phyloP scores from a whole-genome alignment of 2,329 filamentous ascomycete species.

The Xylariaceae sp. region DNA sequence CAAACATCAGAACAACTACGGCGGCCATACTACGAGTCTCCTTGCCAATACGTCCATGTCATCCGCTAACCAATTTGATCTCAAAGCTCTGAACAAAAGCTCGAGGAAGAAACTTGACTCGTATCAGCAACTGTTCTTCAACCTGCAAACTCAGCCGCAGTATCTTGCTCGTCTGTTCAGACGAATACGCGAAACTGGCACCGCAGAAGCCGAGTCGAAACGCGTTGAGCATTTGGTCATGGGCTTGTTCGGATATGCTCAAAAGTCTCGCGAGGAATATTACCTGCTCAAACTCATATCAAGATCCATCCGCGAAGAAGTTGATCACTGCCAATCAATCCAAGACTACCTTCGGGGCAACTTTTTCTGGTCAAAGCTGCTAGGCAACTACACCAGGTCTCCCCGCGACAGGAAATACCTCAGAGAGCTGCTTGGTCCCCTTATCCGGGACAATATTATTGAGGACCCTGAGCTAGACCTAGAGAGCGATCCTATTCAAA shows the following conservation, averaged over 20 bases:
- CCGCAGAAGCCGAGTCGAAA: slow-evolving; percentile 88
- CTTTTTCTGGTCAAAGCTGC: slow-evolving; percentile 88
- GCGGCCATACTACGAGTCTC: slow-evolving; percentile 80
- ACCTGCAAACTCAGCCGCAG: slow-evolving; percentile 91
- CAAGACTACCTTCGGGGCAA: slow-evolving; percentile 87
- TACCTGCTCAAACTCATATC: slow-evolving; percentile 87
- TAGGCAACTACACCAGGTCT: slow-evolving; percentile 84
- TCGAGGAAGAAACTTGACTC: slow-evolving; percentile 93
- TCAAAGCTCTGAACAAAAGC: slow-evolving; percentile 96
- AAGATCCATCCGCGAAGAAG: slow-evolving; percentile 79
- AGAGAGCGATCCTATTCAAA: slow-evolving; percentile 96
- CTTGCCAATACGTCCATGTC: slow-evolving; percentile 85
- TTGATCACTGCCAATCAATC: slow-evolving; percentile 68
- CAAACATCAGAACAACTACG: slow-evolving; percentile 93
- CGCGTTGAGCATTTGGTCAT: slow-evolving; percentile 91
- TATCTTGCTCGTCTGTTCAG: slow-evolving; percentile 89
- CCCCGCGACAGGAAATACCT: slow-evolving; percentile 91
- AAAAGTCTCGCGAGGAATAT: slow-evolving; percentile 95
- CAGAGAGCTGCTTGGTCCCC: slow-evolving; percentile 76
- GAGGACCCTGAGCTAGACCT: slow-evolving; percentile 88
- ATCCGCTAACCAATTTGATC: slow-evolving; percentile 88
- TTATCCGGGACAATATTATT: slow-evolving; percentile 89
- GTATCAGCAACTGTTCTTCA: slow-evolving; percentile 97
- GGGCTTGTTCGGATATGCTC: slow-evolving; percentile 94
- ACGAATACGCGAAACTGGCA: slow-evolving; percentile 76